A percentile compares a stretch with the other conserved stretches of the same genome.
phyloP scores from a whole-genome alignment of 1,139 yeast genomes.

The Candida albicans region DNA sequence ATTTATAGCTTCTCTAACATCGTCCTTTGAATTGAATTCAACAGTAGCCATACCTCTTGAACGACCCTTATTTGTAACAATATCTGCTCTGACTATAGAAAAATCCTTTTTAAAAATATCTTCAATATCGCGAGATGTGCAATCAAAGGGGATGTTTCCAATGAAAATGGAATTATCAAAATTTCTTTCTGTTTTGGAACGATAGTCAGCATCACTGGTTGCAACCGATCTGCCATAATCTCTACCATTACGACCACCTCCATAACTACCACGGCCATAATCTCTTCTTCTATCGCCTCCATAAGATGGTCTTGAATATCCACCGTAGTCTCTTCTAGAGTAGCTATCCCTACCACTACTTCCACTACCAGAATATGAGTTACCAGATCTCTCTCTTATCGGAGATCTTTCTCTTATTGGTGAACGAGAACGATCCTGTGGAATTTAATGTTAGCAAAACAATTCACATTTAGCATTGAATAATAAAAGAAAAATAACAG shows the following conservation, averaged over 20 bases:
- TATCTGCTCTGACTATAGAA: constrained; percentile 79
- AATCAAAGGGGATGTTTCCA: constrained; percentile 71
- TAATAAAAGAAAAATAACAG: constrained; percentile 4
- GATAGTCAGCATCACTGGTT: constrained; percentile 28
- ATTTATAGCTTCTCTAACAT: constrained; percentile 74
- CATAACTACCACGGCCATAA: constrained; percentile 21
- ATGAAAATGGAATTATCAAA: constrained; percentile 70
- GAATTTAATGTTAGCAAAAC: constrained; percentile 20
- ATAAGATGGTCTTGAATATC: constrained; percentile 10
- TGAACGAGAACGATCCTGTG: constrained; percentile 50
- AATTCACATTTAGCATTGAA: background rate
- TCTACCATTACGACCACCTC: constrained; percentile 21
- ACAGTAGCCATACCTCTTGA: constrained; percentile 94
- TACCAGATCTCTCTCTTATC: constrained; percentile 38
- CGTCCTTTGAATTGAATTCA: constrained; percentile 68
- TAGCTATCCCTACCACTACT: constrained; percentile 12
- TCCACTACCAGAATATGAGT: constrained; percentile 25
- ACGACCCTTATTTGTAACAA: constrained; percentile 79
- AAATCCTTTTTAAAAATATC: constrained; percentile 64
- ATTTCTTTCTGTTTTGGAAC: constrained; percentile 56
- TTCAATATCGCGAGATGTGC: constrained; percentile 59
- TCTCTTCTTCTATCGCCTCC: constrained; percentile 24
- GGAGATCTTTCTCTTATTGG: constrained; percentile 15
- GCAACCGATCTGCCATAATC: constrained; percentile 17
- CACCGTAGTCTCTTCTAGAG: constrained; percentile 23